Evolutionary conservation across 192 early-diverging fungal genomes (phyloP).

Genomic region (Coemansia sp.): DNA sequence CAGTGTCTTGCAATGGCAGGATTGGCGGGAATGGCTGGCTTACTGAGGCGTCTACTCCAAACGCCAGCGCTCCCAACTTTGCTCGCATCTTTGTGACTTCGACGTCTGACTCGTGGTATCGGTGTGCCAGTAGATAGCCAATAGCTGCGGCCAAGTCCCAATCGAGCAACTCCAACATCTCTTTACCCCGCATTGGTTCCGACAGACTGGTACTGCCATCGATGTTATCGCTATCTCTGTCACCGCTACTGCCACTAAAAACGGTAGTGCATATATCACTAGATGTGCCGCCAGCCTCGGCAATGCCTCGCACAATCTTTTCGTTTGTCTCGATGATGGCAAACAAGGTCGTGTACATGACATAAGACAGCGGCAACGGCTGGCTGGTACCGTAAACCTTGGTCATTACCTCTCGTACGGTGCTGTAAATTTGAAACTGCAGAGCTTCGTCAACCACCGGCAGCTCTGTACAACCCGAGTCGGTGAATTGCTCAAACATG

Average conservation of each 20-base stretch:
- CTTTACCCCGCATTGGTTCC: slow-evolving; percentile 16
- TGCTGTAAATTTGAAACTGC: slow-evolving; percentile 53
- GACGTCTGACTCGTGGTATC: slow-evolving; percentile 23
- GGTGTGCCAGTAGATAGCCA: slow-evolving; percentile 35
- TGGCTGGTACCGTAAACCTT: slow-evolving; percentile 9
- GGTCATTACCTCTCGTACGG: slow-evolving; percentile 24
- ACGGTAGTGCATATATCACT: slow-evolving; percentile 7
- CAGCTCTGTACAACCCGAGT: slow-evolving; percentile 5
- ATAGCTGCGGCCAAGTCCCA: slow-evolving; percentile 54
- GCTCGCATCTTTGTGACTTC: slow-evolving; percentile 28
- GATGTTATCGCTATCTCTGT: not conserved
- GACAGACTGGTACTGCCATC: not conserved
- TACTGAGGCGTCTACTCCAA: slow-evolving; percentile 26
- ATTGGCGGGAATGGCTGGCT: slow-evolving; percentile 38
- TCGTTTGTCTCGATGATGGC: slow-evolving; percentile 48
- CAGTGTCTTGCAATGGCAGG: slow-evolving; percentile 31
- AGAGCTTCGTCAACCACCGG: slow-evolving; percentile 17
- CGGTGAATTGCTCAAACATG: slow-evolving; percentile 26
- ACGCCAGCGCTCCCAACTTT: slow-evolving; percentile 29
- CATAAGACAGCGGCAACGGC: slow-evolving; percentile 14
- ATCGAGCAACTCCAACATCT: slow-evolving; percentile 37
- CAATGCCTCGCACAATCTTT: slow-evolving; percentile 20
- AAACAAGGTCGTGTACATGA: slow-evolving; percentile 43
- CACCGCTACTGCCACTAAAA: not conserved
- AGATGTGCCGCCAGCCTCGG: slow-evolving; percentile 6